Conservation (phyloP, 2,329 filamentous ascomycete genomes). For the Nemania abortiva region DNA sequence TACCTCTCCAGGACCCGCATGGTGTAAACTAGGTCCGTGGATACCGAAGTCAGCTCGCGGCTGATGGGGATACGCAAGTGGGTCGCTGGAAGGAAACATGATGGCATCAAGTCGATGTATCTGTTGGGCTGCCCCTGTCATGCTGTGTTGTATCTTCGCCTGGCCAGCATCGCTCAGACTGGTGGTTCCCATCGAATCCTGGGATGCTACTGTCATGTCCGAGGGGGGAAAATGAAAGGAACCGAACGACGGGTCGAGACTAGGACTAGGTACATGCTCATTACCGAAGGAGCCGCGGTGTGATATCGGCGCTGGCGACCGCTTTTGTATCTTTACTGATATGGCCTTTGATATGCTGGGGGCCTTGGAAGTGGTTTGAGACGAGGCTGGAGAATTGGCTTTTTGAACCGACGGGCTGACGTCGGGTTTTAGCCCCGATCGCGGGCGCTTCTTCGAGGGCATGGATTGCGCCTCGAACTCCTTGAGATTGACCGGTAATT, state of each 20-base stretch:
- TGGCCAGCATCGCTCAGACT: slow-evolving; percentile 49
- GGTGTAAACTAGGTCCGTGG: slow-evolving; percentile 49
- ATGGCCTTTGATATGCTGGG: slow-evolving; percentile 38
- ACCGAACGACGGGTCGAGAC: slow-evolving; percentile 42
- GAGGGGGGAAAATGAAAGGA: slow-evolving; percentile 47
- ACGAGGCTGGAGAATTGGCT: slow-evolving; percentile 46
- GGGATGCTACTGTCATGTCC: slow-evolving; percentile 44
- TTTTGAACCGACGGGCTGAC: slow-evolving; percentile 49
- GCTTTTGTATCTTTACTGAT: slow-evolving; percentile 43
- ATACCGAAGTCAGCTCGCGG: slow-evolving; percentile 72
- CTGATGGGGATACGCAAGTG: slow-evolving; percentile 83
- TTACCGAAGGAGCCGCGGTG: slow-evolving; percentile 38
- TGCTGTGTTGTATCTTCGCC: slow-evolving; percentile 45
- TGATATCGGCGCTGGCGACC: slow-evolving; percentile 37
- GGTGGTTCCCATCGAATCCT: slow-evolving; percentile 43
- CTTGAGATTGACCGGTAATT: slow-evolving; percentile 79
- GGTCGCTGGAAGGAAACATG: slow-evolving; percentile 84
- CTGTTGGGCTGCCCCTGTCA: slow-evolving; percentile 55
- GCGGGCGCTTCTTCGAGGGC: slow-evolving; percentile 68
- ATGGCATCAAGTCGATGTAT: slow-evolving; percentile 79
- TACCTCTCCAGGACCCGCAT: slow-evolving; percentile 49
- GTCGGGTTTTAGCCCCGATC: slow-evolving; percentile 58
- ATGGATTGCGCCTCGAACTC: slow-evolving; percentile 56
- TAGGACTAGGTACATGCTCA: slow-evolving; percentile 41
- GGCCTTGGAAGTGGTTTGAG: slow-evolving; percentile 33